Conservation (phyloP, 1,284 basidiomycete species). For the Agroathelia rolfsii region DNA sequence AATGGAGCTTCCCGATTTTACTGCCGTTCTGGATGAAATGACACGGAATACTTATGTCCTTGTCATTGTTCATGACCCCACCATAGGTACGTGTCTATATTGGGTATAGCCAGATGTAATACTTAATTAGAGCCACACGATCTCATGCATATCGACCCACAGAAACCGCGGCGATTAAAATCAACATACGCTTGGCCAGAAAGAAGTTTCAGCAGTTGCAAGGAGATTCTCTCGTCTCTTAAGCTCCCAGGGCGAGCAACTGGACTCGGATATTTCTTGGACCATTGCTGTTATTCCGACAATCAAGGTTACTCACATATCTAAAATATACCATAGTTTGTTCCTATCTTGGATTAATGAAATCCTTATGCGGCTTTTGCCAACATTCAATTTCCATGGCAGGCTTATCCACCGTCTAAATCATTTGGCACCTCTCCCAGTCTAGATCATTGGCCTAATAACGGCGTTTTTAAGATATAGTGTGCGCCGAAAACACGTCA, state of each 20-base stretch:
- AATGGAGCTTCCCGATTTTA: constrained; percentile 76
- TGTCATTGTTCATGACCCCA: constrained; percentile 79
- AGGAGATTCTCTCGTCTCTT: constrained; percentile 41
- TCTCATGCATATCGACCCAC: constrained; percentile 7
- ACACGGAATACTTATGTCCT: constrained; percentile 93
- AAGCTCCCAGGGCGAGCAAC: constrained; percentile 7
- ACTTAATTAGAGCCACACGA: constrained; percentile 1
- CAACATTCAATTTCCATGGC: no score
- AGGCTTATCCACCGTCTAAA: no score
- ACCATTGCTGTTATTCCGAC: no score
- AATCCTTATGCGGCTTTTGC: no score
- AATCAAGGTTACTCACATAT: no score
- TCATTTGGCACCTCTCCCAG: no score
- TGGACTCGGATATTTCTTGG: no score
- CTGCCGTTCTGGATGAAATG: constrained; percentile 89
- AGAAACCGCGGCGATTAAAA: constrained; percentile 78
- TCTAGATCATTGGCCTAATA: no score
- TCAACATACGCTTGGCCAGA: constrained; percentile 76
- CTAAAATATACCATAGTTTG: no score
- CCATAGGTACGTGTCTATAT: constrained; percentile 53
- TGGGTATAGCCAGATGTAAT: background rate
- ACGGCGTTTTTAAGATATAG: no score
- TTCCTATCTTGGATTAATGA: no score
- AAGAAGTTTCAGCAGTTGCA: constrained; percentile 79
- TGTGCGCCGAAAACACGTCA: no score